Conservation (phyloP, 2,329 filamentous ascomycete genomes). For the Myriosclerotinia scirpicola region DNA sequence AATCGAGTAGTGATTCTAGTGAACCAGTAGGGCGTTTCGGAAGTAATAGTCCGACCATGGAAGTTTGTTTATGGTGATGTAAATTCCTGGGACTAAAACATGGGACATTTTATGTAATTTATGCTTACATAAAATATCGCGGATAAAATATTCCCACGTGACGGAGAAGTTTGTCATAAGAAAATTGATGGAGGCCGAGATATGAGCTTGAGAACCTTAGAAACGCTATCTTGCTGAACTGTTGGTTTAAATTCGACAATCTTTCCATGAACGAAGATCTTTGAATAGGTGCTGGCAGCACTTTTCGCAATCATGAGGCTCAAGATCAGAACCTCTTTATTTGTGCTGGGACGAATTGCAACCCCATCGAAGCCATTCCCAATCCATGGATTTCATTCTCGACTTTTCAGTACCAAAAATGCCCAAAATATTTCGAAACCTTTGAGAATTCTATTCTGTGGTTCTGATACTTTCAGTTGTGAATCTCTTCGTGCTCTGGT, state of each 20-base stretch:
- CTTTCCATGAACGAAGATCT: background rate
- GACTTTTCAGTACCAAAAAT: slow-evolving; percentile 25
- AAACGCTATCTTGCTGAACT: background rate
- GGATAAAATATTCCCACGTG: slow-evolving; percentile 4
- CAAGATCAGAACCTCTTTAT: slow-evolving; percentile 11
- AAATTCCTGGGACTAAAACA: slow-evolving; percentile 1
- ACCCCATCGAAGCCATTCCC: slow-evolving; percentile 11
- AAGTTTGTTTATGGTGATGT: slow-evolving; percentile 1
- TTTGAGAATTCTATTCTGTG: slow-evolving; percentile 87
- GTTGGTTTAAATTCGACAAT: background rate
- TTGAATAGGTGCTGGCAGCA: background rate
- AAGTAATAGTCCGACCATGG: background rate
- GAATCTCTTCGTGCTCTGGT: slow-evolving; percentile 70
- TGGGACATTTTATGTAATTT: background rate
- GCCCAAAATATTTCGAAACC: slow-evolving; percentile 47
- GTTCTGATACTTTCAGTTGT: slow-evolving; percentile 88
- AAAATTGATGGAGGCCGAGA: background rate
- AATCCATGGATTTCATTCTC: slow-evolving; percentile 5
- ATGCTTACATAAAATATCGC: background rate
- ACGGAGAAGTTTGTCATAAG: background rate
- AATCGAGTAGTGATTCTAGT: background rate
- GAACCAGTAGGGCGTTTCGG: background rate
- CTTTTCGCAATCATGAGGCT: background rate
- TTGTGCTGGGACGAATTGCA: slow-evolving; percentile 7
- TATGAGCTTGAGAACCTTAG: background rate